Percentiles rank a stretch among this genome's conserved stretches.
phyloP scores from a whole-genome alignment of 2,329 filamentous ascomycete genomes.

The Uncinocarpus reesii region DNA sequence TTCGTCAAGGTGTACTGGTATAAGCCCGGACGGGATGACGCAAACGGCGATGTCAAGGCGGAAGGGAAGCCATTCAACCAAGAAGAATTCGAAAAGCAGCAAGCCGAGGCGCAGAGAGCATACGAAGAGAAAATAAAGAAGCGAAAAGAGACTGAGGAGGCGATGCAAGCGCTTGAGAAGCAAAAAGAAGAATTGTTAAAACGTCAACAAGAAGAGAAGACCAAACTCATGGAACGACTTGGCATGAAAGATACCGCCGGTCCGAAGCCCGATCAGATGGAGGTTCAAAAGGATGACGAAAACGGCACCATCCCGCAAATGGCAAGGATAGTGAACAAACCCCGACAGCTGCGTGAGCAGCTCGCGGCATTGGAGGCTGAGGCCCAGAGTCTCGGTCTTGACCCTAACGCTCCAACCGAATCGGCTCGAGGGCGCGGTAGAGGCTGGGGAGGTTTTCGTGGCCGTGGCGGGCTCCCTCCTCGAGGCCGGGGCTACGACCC shows the following conservation, averaged over 20 bases:
- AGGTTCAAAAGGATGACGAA: constrained; percentile 14
- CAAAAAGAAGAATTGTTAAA: constrained; percentile 42
- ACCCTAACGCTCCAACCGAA: constrained; percentile 32
- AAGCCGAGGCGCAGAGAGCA: constrained; percentile 47
- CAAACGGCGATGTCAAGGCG: constrained; percentile 21
- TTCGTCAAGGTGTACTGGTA: constrained; percentile 57
- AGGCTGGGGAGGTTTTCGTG: constrained; percentile 27
- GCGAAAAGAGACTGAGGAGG: constrained; percentile 43
- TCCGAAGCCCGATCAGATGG: constrained; percentile 21
- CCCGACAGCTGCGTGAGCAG: constrained; percentile 44
- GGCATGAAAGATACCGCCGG: constrained; percentile 32
- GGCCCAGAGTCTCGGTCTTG: constrained; percentile 44
- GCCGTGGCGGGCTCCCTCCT: constrained; percentile 21
- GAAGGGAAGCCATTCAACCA: constrained; percentile 41
- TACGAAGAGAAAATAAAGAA: constrained; percentile 47
- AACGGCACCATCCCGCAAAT: constrained; percentile 18
- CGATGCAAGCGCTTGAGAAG: constrained; percentile 44
- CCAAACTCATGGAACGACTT: constrained; percentile 41
- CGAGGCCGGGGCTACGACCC: constrained; percentile 33
- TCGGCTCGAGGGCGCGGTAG: constrained; percentile 23
- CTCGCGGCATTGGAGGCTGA: constrained; percentile 47
- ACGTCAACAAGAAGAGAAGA: constrained; percentile 47
- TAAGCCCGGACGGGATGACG: constrained; percentile 35
- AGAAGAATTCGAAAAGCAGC: constrained; percentile 45
- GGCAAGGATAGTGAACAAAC: constrained; percentile 39